phyloP scores from a whole-genome alignment of 2,329 filamentous ascomycete species.

The Xylaria polymorpha region DNA sequence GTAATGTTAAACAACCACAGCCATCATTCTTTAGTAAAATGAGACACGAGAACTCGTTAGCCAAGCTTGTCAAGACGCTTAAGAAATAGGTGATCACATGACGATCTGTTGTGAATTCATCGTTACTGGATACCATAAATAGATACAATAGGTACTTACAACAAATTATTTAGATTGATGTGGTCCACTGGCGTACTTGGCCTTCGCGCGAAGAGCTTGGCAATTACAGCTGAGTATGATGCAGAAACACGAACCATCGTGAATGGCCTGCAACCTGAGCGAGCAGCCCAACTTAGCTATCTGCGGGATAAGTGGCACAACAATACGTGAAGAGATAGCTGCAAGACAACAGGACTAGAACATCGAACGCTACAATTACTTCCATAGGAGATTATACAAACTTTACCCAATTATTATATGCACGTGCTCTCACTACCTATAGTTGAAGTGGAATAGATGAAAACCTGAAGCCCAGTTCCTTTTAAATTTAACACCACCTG shows the following conservation, averaged over 20 bases:
- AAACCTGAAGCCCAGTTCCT: constrained; percentile 20
- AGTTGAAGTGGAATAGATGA: constrained; percentile 20
- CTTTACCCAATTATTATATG: constrained; percentile 39
- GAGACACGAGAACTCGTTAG: background rate
- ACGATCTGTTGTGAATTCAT: too few species aligned
- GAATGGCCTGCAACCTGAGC: background rate
- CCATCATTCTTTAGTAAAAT: background rate
- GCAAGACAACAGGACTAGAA: background rate
- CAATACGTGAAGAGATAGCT: background rate
- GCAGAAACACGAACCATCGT: background rate
- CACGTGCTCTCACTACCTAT: constrained; percentile 31
- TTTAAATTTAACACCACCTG: constrained; percentile 38
- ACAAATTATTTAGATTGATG: background rate
- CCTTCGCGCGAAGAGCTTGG: background rate
- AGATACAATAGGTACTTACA: too few species aligned
- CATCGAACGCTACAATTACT: constrained; percentile 9
- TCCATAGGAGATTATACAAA: constrained; percentile 9
- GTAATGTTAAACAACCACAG: background rate
- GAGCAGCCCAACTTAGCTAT: background rate
- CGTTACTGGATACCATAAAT: too few species aligned
- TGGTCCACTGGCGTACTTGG: background rate
- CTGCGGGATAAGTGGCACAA: background rate
- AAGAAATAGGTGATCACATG: background rate
- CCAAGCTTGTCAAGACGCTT: background rate
- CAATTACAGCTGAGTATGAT: too few species aligned